Conservation (phyloP, 192 early-diverging fungal species). For the Mortierella claussenii region DNA sequence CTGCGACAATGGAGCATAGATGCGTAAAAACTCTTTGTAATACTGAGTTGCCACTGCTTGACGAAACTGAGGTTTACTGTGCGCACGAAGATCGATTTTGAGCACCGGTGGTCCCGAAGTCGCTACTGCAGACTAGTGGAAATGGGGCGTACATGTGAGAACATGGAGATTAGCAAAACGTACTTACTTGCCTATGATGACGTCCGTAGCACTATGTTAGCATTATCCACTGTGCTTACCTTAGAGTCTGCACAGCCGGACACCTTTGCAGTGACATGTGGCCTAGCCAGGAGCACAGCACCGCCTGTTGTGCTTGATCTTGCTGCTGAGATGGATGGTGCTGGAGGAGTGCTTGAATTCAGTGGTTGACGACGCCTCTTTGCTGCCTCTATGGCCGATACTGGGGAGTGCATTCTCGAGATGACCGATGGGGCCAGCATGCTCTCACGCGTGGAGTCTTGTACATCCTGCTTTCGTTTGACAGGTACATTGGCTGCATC, state of each 20-base stretch:
- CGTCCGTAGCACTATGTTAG: neutral
- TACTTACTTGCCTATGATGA: neutral
- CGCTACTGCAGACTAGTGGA: neutral
- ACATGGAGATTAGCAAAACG: slow-evolving; percentile 2
- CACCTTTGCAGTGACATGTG: too few species aligned
- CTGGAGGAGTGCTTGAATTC: neutral
- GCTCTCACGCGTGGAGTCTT: neutral
- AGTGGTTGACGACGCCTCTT: slow-evolving; percentile 14
- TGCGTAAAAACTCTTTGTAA: slow-evolving; percentile 66
- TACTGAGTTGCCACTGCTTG: slow-evolving; percentile 55
- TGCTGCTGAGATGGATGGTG: neutral
- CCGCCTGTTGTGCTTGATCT: neutral
- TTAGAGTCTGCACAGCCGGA: too few species aligned
- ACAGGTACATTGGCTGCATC: neutral
- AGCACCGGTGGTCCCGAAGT: slow-evolving; percentile 53
- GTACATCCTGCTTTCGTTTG: neutral
- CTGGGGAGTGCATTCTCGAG: neutral
- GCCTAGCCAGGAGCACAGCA: slow-evolving; percentile 22
- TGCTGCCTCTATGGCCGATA: slow-evolving; percentile 15
- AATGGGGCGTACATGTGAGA: neutral
- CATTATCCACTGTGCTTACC: neutral
- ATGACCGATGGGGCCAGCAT: neutral
- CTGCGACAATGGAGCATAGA: slow-evolving; percentile 58
- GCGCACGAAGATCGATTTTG: slow-evolving; percentile 48
- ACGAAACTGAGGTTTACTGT: slow-evolving; percentile 56